A percentile compares a stretch with the other conserved stretches of the same genome.
These are phyloP conservation scores for Termitomyces sp. DNA, from an alignment of 768 basidiomycete species.

Conservation along the genomic window DNA sequence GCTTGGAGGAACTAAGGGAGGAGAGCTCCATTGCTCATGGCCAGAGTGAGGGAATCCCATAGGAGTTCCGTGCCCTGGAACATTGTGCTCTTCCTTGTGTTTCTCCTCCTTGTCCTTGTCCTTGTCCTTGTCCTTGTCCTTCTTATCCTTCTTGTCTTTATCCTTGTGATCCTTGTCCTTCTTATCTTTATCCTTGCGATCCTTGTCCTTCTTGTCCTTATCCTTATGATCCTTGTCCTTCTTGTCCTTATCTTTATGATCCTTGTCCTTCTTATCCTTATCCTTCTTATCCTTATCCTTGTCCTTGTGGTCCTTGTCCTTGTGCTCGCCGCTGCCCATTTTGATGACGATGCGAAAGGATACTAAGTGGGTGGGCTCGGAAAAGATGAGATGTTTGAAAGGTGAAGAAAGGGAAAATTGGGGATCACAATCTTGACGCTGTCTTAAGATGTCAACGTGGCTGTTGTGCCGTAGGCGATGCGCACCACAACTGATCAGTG, in stretches of 20 bases:
- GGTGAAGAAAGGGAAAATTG: not conserved
- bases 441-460: not conserved
- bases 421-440: not conserved
- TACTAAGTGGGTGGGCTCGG: not conserved
- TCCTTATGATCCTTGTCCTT: slow-evolving; percentile 25
- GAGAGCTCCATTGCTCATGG: slow-evolving; percentile 14
- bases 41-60: not conserved
- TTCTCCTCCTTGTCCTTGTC: slow-evolving; percentile 19
- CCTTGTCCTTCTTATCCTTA: slow-evolving; percentile 22
- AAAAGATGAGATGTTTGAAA: not conserved
- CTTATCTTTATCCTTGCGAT: slow-evolving; percentile 23
- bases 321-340: slow-evolving; percentile 12
- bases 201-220: slow-evolving; percentile 21
- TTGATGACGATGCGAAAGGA: not conserved
- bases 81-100: slow-evolving; percentile 4
- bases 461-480: not conserved
- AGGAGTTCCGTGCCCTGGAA: not conserved
- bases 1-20: slow-evolving; percentile 18
- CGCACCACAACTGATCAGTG: no score
- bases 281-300: slow-evolving; percentile 24
- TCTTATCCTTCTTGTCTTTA: slow-evolving; percentile 16
- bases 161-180: slow-evolving; percentile 23
- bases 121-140: slow-evolving; percentile 22
- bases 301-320: slow-evolving; percentile 22
- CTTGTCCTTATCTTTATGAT: slow-evolving; percentile 23